Percentiles rank a stretch among this genome's conserved stretches.
phyloP scores from a whole-genome alignment of 768 basidiomycete genomes.

The Auricularia cornea region DNA sequence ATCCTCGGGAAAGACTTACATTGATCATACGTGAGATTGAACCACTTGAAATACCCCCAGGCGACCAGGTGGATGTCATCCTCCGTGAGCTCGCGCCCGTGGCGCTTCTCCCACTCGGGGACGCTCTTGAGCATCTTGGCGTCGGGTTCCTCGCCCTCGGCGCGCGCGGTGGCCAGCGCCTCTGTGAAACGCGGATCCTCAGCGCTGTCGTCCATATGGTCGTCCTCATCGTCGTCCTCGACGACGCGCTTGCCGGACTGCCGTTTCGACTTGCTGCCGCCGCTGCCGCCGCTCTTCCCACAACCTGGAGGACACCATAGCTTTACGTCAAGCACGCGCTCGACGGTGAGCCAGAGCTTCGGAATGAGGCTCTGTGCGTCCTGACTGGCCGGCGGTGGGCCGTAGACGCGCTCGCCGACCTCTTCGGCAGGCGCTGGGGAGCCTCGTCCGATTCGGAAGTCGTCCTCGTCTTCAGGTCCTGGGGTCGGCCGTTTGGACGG shows the following conservation, averaged over 20 bases:
- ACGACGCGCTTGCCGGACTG: slow-evolving; percentile 20
- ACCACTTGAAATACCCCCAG: slow-evolving; percentile 91
- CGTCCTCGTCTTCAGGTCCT: not conserved
- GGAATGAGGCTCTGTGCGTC: slow-evolving; percentile 75
- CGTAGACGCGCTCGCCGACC: slow-evolving; percentile 27
- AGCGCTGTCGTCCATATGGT: slow-evolving; percentile 20
- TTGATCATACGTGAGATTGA: slow-evolving; percentile 87
- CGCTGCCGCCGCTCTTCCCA: slow-evolving; percentile 16
- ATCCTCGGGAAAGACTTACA: slow-evolving; percentile 35
- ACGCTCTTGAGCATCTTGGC: slow-evolving; percentile 46
- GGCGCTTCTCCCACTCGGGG: slow-evolving; percentile 50
- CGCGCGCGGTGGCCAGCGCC: slow-evolving; percentile 33
- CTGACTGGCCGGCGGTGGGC: slow-evolving; percentile 37
- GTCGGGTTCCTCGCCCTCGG: slow-evolving; percentile 58
- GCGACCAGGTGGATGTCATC: slow-evolving; percentile 54
- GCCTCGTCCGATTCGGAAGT: no score
- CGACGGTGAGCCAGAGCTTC: slow-evolving; percentile 76
- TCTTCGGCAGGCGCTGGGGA: slow-evolving; percentile 30
- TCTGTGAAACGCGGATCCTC: slow-evolving; percentile 23
- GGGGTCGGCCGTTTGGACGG: slow-evolving; percentile 1
- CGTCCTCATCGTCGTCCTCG: slow-evolving; percentile 23
- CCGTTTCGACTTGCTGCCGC: slow-evolving; percentile 10
- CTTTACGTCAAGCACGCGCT: slow-evolving; percentile 78
- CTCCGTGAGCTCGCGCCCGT: slow-evolving; percentile 31
- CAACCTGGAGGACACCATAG: slow-evolving; percentile 44